These are phyloP conservation scores for Cladosporium sp. DNA, from an alignment of 2,329 filamentous ascomycete genomes.

Conservation along the genomic window DNA sequence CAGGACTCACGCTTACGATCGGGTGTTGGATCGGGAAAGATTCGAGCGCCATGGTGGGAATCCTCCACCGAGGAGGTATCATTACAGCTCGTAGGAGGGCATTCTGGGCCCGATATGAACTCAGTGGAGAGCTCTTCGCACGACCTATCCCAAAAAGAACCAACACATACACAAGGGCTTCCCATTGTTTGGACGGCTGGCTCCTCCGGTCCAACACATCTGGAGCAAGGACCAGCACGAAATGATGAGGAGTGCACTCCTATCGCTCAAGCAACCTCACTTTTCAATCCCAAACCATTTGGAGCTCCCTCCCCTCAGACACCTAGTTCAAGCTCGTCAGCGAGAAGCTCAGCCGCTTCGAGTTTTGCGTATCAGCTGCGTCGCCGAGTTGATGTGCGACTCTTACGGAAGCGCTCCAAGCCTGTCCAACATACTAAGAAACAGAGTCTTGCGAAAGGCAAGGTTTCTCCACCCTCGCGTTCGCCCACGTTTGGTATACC, in stretches of 20 bases:
- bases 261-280: not conserved
- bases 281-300: constrained; percentile 4
- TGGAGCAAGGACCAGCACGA: not conserved
- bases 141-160: not conserved
- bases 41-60: constrained; percentile 32
- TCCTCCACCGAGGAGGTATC: constrained; percentile 34
- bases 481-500: constrained; percentile 32
- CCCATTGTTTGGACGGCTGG: not conserved
- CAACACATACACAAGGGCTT: not conserved
- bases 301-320: constrained; percentile 20
- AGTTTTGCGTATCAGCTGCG: constrained; percentile 31
- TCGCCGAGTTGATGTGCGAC: constrained; percentile 26
- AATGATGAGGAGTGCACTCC: not conserved
- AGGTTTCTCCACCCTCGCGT: constrained; percentile 13
- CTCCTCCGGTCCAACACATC: not conserved
- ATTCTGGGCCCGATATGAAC: constrained; percentile 32
- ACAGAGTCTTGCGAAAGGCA: not conserved
- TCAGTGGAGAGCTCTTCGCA: not conserved
- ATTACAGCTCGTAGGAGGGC: constrained; percentile 37
- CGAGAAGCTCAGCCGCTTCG: constrained; percentile 25
- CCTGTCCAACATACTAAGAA: constrained; percentile 30
- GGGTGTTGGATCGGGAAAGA: constrained; percentile 31
- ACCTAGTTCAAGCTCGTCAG: constrained; percentile 22
- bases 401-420: constrained; percentile 33
- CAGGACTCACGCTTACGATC: constrained; percentile 27